Evolutionary conservation across 306 rosid genomes (phyloP).

Genomic region (Pyrus communis): DNA sequence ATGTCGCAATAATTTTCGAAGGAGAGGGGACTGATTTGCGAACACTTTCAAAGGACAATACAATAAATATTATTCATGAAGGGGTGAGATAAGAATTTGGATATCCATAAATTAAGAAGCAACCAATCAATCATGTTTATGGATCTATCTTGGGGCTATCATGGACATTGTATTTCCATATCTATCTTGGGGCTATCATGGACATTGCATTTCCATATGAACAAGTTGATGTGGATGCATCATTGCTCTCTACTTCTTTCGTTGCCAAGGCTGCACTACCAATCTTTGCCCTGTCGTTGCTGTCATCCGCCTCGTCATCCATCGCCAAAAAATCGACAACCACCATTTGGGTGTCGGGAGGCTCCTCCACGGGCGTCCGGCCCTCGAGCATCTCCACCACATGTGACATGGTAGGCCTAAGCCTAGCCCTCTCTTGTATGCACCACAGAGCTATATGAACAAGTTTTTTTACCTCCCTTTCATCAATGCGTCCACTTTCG

Average conservation of each 20-base stretch:
- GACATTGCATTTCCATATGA: conserved; percentile 43
- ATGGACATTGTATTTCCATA: conserved; percentile 34
- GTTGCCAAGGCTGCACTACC: conserved; percentile 17
- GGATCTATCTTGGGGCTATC: conserved; percentile 25
- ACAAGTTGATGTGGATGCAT: conserved; percentile 12
- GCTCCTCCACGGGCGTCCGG: conserved; percentile 49
- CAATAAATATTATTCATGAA: too few relatives aligned
- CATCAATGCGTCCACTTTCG: conserved; percentile 38
- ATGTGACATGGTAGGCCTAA: conserved; percentile 58
- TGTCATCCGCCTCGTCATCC: conserved; percentile 30
- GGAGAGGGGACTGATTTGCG: not conserved
- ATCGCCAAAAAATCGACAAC: conserved; percentile 45
- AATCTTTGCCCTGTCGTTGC: conserved; percentile 9
- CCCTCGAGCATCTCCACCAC: conserved; percentile 88
- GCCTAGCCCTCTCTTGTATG: conserved; percentile 68
- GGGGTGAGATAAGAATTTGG: too few relatives aligned
- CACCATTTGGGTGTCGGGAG: conserved; percentile 70
- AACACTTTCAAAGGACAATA: not conserved
- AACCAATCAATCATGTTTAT: not conserved
- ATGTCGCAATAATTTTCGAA: not conserved
- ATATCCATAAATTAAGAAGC: not conserved
- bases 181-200: conserved; percentile 22
- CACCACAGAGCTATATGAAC: conserved; percentile 80
- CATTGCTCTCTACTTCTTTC: conserved; percentile 3
- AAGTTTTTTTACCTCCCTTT: conserved; percentile 51